Percentiles rank a stretch among this genome's conserved stretches.
Conservation (phyloP, 805 yeast genomes). For the Sugiyamaella qingdaonensis region DNA sequence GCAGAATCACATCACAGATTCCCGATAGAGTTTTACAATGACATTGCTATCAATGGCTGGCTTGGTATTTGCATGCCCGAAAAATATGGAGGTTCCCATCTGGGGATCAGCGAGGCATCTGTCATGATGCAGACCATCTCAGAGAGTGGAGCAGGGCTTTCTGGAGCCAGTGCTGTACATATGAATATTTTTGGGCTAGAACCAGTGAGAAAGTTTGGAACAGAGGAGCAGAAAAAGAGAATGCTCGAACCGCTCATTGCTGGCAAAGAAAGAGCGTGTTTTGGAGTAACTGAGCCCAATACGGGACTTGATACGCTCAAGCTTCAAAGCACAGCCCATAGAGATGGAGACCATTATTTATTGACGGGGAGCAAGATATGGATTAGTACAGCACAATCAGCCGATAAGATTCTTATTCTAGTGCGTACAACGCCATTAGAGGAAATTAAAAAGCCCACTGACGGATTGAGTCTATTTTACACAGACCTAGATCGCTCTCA, state of each 20-base stretch:
- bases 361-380: constrained; percentile 6
- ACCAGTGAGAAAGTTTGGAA: constrained; percentile 9
- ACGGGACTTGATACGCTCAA: constrained; percentile 7
- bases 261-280: constrained; percentile 7
- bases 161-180: constrained; percentile 12
- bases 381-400: constrained; percentile 12
- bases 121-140: constrained; percentile 10
- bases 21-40: constrained; percentile 7
- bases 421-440: constrained; percentile 9
- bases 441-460: constrained; percentile 5
- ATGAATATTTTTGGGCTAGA: constrained; percentile 12
- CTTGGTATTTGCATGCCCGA: constrained; percentile 10
- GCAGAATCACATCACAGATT: constrained; percentile 3
- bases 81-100: constrained; percentile 8
- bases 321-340: constrained; percentile 2
- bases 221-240: constrained; percentile 7
- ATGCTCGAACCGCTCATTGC: constrained; percentile 6
- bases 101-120: constrained; percentile 8
- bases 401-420: constrained; percentile 8
- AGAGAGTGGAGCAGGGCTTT: constrained; percentile 11
- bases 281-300: constrained; percentile 9
- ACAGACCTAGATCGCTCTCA: constrained; percentile 10
- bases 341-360: constrained; percentile 4
- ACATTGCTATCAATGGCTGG: constrained; percentile 8
- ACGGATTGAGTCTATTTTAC: constrained; percentile 10